phyloP scores from a whole-genome alignment of 2,329 filamentous ascomycete genomes.

The Phaeoacremonium minimum region DNA sequence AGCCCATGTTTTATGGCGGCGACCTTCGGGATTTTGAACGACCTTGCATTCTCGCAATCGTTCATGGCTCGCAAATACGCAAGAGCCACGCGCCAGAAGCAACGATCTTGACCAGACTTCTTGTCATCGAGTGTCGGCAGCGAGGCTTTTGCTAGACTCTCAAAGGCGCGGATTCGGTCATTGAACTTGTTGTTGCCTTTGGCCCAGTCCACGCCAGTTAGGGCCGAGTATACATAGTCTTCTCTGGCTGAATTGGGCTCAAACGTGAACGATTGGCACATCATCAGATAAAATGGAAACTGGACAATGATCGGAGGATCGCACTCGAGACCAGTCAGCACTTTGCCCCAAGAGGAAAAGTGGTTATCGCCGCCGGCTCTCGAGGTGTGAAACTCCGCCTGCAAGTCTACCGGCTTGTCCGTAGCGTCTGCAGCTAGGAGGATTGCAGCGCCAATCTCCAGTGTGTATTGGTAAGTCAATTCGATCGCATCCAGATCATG shows the following conservation, averaged over 20 bases:
- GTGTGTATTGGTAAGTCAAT: conserved; percentile 1
- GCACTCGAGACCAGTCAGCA: conserved; percentile 1
- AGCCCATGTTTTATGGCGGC: conserved; percentile 1
- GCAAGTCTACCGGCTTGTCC: not conserved
- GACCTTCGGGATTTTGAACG: conserved; percentile 2
- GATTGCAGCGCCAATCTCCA: conserved; percentile 2
- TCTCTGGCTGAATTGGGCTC: not conserved
- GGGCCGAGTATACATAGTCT: conserved; percentile 1
- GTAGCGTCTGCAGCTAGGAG: conserved; percentile 1
- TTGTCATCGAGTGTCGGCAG: not conserved
- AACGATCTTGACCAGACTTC: not conserved
- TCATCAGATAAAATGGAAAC: conserved; percentile 1
- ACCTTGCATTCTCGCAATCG: conserved; percentile 3
- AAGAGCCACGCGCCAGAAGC: conserved; percentile 3
- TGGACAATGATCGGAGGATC: conserved; percentile 1
- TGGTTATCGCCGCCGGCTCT: not conserved
- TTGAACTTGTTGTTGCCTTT: conserved; percentile 1
- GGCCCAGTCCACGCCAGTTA: conserved; percentile 1
- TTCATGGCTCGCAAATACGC: conserved; percentile 2
- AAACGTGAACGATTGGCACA: conserved; percentile 1
- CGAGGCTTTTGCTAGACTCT: not conserved
- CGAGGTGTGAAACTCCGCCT: not conserved
- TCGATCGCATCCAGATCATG: conserved; percentile 3
- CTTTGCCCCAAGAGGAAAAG: not conserved
- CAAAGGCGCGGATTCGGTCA: not conserved